Conservation (phyloP, 164 flowering plant genomes). For the Liriodendron chinense region DNA sequence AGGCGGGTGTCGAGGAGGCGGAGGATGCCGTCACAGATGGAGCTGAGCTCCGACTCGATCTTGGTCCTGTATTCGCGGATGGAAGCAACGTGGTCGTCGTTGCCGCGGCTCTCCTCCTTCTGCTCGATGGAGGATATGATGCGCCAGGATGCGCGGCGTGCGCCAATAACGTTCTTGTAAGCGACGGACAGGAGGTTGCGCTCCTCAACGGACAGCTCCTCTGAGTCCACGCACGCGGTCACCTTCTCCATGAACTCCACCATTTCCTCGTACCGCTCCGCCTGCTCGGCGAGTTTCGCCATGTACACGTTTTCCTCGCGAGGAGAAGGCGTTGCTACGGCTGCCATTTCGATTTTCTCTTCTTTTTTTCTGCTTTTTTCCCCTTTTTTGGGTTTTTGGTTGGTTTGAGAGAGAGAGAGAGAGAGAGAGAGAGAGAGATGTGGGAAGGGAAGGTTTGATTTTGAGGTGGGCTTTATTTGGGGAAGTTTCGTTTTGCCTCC, state of each 20-base stretch:
- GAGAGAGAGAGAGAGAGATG: neutral
- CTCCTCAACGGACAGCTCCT: slow-evolving; percentile 71
- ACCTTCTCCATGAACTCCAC: slow-evolving; percentile 80
- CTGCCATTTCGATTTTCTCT: neutral
- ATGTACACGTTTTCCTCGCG: slow-evolving; percentile 64
- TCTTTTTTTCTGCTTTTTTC: neutral
- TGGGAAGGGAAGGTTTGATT: neutral
- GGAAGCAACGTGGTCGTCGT: slow-evolving; percentile 12
- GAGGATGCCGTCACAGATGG: slow-evolving; percentile 15
- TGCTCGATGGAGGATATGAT: slow-evolving; percentile 72
- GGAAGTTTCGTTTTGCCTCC: too few species aligned
- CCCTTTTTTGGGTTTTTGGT: neutral
- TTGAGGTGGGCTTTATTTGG: neutral
- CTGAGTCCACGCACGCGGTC: slow-evolving; percentile 13
- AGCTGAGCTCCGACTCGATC: slow-evolving; percentile 14
- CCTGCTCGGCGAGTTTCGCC: slow-evolving; percentile 76
- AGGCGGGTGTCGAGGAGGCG: slow-evolving; percentile 13
- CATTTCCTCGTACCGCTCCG: slow-evolving; percentile 85
- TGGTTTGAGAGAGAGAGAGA: neutral
- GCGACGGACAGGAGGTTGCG: slow-evolving; percentile 66
- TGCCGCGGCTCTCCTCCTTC: slow-evolving; percentile 34
- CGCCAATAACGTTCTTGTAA: slow-evolving; percentile 80
- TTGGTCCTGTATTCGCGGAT: slow-evolving; percentile 11
- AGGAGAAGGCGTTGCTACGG: slow-evolving; percentile 20
- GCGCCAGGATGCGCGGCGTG: slow-evolving; percentile 76